phyloP scores from a whole-genome alignment of 495 filamentous ascomycete species.

The Beverwykella pulmonaria region DNA sequence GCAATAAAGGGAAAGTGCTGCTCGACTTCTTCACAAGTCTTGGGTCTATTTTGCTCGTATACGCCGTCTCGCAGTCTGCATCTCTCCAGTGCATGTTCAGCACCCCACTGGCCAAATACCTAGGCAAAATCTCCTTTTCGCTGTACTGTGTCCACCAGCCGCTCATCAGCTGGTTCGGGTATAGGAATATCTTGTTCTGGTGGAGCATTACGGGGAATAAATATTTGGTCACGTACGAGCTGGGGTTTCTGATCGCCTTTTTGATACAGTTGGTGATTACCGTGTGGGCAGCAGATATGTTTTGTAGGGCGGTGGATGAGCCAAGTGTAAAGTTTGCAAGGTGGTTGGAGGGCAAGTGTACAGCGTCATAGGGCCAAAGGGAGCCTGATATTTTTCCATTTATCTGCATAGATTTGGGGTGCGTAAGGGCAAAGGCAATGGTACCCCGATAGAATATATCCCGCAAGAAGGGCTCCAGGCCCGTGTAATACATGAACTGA shows the following conservation, averaged over 20 bases:
- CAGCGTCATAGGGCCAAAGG: background rate
- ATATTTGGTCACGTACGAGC: background rate
- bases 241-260: constrained; percentile 1
- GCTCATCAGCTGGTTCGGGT: constrained; percentile 1
- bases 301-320: constrained; percentile 1
- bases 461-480: too few species aligned
- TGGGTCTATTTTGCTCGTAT: background rate
- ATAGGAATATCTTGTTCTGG: background rate
- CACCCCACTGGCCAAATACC: background rate
- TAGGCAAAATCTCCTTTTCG: constrained; percentile 2
- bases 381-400: too few species aligned
- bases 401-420: too few species aligned
- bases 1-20: background rate
- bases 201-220: background rate
- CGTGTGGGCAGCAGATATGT: constrained; percentile 5
- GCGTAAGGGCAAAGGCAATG: too few species aligned
- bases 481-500: too few species aligned
- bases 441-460: too few species aligned
- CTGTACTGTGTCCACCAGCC: constrained; percentile 4
- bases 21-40: background rate
- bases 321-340: constrained; percentile 3
- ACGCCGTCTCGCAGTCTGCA: background rate
- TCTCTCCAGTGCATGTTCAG: background rate
- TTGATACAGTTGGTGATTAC: background rate
- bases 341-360: constrained; percentile 4